phyloP scores from a whole-genome alignment of 2,329 filamentous ascomycete species.

The Tolypocladium paradoxum region DNA sequence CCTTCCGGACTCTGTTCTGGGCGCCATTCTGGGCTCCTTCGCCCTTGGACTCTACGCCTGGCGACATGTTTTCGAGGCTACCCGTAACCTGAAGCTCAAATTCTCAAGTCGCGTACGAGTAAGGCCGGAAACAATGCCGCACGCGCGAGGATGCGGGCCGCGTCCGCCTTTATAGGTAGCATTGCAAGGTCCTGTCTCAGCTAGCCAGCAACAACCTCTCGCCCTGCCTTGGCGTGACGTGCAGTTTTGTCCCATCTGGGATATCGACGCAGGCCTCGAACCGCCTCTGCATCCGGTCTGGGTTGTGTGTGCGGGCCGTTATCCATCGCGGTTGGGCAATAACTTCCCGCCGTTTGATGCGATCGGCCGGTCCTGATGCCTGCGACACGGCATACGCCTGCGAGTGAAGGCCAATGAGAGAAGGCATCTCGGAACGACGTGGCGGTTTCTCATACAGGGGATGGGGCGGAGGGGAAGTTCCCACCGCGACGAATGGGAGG shows the following conservation, averaged over 20 bases:
- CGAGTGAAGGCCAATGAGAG: background rate
- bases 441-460: background rate
- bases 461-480: background rate
- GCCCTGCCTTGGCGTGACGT: background rate
- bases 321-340: background rate
- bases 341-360: background rate
- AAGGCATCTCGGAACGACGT: background rate
- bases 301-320: background rate
- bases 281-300: background rate
- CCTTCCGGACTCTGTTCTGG: slow-evolving; percentile 9
- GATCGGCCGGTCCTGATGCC: background rate
- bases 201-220: background rate
- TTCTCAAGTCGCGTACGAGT: background rate
- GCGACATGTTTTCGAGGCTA: background rate
- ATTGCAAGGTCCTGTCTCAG: background rate
- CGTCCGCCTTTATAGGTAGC: background rate
- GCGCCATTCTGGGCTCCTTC: background rate
- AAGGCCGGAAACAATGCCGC: background rate
- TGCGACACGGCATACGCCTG: background rate
- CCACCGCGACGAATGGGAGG: background rate
- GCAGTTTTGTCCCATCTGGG: background rate
- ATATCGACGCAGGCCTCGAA: background rate
- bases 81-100: background rate
- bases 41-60: background rate
- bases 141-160: background rate